Percentiles rank a stretch among this genome's conserved stretches.
phyloP scores from a whole-genome alignment of 2,329 filamentous ascomycete species.

The Penicillium palitans region DNA sequence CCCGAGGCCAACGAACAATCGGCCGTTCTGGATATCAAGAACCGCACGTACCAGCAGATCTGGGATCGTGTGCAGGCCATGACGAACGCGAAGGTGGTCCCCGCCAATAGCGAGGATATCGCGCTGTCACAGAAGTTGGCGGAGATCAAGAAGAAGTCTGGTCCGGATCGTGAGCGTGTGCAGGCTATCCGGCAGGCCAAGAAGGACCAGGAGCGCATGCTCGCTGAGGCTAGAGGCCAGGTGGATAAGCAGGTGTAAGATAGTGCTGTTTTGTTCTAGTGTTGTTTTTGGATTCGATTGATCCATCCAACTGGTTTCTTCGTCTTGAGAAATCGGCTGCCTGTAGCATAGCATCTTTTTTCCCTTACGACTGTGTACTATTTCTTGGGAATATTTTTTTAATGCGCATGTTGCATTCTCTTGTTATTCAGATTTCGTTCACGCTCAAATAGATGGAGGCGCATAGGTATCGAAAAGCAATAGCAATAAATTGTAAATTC shows the following conservation, averaged over 20 bases:
- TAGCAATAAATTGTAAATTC: background rate
- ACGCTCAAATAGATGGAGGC: background rate
- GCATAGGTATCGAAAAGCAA: background rate
- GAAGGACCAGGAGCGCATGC: constrained; percentile 48
- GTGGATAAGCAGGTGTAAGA: constrained; percentile 41
- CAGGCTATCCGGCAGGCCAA: constrained; percentile 43
- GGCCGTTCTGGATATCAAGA: constrained; percentile 41
- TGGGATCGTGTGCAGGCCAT: constrained; percentile 44
- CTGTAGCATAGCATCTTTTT: constrained; percentile 30
- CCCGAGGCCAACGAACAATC: constrained; percentile 35
- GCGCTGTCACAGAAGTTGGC: constrained; percentile 39
- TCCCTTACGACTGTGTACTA: constrained; percentile 26
- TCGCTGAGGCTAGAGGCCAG: constrained; percentile 47
- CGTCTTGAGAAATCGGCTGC: constrained; percentile 10
- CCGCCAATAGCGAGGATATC: constrained; percentile 36
- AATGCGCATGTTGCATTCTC: constrained; percentile 11
- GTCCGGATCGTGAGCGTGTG: constrained; percentile 43
- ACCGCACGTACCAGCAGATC: constrained; percentile 43
- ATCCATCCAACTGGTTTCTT: constrained; percentile 15
- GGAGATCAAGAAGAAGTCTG: constrained; percentile 36
- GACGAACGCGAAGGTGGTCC: constrained; percentile 43
- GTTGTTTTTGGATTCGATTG: constrained; percentile 12
- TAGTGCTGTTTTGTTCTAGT: constrained; percentile 9
- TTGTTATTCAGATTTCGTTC: background rate
- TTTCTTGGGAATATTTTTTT: constrained; percentile 22